A percentile compares a stretch with the other conserved stretches of the same genome.
Evolutionary conservation across 2,329 filamentous ascomycete genomes (phyloP).

Genomic region (Aspergillus hortae): DNA sequence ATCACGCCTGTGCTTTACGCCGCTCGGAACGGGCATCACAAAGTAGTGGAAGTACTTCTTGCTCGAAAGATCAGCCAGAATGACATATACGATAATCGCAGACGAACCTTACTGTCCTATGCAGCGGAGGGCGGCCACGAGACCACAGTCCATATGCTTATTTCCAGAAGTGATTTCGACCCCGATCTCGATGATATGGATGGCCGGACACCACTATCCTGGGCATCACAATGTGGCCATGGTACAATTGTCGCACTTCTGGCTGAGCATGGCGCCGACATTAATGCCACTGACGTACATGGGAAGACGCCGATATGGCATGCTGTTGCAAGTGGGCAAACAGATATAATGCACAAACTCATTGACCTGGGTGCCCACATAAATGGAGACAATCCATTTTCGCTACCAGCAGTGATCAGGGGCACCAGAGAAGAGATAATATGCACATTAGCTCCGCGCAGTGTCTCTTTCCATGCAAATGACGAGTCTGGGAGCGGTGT

Average conservation of each 20-base stretch:
- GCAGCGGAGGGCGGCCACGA: neutral
- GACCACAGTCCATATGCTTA: neutral
- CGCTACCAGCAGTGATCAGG: neutral
- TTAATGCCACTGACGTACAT: neutral
- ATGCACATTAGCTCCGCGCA: neutral
- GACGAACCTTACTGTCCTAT: neutral
- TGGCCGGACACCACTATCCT: neutral
- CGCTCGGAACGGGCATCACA: neutral
- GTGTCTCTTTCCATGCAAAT: neutral
- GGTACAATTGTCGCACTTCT: neutral
- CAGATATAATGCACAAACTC: neutral
- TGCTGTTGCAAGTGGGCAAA: neutral
- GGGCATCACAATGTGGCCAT: neutral
- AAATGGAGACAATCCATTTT: neutral
- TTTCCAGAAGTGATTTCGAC: neutral
- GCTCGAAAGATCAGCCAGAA: neutral
- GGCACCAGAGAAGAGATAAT: neutral
- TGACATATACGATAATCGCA: neutral
- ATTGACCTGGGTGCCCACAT: neutral
- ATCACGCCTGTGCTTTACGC: neutral
- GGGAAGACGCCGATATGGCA: neutral
- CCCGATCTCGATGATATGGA: neutral
- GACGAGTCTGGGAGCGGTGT: neutral
- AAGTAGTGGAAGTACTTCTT: neutral
- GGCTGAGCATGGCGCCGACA: neutral